Conservation (phyloP, 768 basidiomycete genomes). For the Dictyophora rubrovolvata region DNA sequence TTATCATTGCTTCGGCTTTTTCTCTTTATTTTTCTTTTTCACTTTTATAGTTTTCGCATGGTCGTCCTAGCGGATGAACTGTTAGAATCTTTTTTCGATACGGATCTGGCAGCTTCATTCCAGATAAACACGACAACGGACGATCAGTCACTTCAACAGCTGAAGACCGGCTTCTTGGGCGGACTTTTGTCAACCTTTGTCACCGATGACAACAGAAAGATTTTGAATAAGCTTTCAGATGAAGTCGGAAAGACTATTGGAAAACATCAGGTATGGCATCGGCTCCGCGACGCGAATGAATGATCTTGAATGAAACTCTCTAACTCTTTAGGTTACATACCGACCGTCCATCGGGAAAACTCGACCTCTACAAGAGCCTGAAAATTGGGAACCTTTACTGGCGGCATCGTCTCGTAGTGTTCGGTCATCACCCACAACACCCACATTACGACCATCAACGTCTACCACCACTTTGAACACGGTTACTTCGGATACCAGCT, state of each 20-base stretch:
- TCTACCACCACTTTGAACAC: slow-evolving; percentile 37
- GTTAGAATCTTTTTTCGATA: slow-evolving; percentile 93
- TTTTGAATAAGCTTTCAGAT: slow-evolving; percentile 88
- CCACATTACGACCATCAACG: slow-evolving; percentile 44
- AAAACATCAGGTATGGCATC: slow-evolving; percentile 61
- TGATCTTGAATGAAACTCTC: slow-evolving; percentile 1
- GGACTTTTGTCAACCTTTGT: slow-evolving; percentile 87
- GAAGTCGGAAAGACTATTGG: slow-evolving; percentile 92
- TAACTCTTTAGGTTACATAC: slow-evolving; percentile 43
- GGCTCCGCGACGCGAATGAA: neutral
- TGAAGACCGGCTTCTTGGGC: slow-evolving; percentile 56
- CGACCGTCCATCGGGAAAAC: slow-evolving; percentile 72
- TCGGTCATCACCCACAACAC: slow-evolving; percentile 45
- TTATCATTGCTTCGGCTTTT: slow-evolving; percentile 1
- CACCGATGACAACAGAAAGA: slow-evolving; percentile 85
- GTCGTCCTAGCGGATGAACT: slow-evolving; percentile 95
- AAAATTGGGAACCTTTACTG: slow-evolving; percentile 77
- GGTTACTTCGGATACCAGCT: slow-evolving; percentile 18
- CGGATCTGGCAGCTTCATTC: slow-evolving; percentile 85
- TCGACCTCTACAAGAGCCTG: slow-evolving; percentile 63
- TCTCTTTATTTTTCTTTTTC: neutral
- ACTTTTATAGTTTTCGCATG: slow-evolving; percentile 80
- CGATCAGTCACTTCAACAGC: slow-evolving; percentile 49
- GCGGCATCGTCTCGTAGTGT: slow-evolving; percentile 53
- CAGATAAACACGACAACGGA: slow-evolving; percentile 62